These are phyloP conservation scores for Solanum pennellii DNA, from an alignment of 257 asterid species.

Conservation along the genomic window DNA sequence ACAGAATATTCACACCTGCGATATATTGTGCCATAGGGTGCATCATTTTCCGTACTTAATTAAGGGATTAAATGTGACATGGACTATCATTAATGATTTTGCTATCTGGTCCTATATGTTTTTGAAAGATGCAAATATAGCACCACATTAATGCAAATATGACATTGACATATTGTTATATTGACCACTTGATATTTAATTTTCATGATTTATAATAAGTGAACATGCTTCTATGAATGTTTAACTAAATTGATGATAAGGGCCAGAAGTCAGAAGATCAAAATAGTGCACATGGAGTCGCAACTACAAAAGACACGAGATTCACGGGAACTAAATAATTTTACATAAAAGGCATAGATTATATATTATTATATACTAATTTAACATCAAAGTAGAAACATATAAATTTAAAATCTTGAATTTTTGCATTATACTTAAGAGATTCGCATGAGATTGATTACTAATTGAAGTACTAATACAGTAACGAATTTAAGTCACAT, in stretches of 20 bases:
- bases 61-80: neutral
- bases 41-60: neutral
- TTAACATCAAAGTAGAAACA: neutral
- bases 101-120: neutral
- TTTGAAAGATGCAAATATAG: neutral
- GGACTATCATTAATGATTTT: neutral
- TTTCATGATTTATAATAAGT: neutral
- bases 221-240: neutral
- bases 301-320: neutral
- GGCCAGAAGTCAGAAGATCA: neutral
- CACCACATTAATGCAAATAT: neutral
- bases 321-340: neutral
- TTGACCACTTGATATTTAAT: neutral
- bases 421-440: neutral
- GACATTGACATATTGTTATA: neutral
- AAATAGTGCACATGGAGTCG: neutral
- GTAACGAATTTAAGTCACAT: neutral
- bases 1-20: too few species aligned
- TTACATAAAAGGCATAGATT: accelerated
- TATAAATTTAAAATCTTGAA: neutral
- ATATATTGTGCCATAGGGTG: neutral
- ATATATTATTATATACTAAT: neutral
- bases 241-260: neutral
- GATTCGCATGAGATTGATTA: neutral
- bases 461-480: neutral